Evolutionary conservation across 2,329 filamentous ascomycete species (phyloP), one percentile per base, ranked within the genome.

Genomic region (Cercospora canescens): DNA sequence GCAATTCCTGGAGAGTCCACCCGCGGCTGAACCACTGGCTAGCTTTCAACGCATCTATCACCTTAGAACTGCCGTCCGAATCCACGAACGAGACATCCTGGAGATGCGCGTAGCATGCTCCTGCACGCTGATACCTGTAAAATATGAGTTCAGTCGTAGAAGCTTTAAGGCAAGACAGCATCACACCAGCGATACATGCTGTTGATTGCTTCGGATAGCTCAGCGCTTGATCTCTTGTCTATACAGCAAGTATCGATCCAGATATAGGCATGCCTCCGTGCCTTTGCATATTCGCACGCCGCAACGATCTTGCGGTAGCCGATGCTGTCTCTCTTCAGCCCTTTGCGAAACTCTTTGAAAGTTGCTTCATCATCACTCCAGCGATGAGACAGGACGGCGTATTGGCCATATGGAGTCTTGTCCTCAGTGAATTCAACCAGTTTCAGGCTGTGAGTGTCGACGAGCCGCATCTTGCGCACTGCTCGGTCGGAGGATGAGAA

Each of bases 1-100:
- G 62, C 14, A 73, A 57, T 28, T 71, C 69, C 52, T 71, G 71
- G n/a, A 73, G 61, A 12, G 71, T 73, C 71, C 70, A 74, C n/a
- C 71, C 72, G 24, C 68, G 50, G 24, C 8, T 57, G 55, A 64
- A 58, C 39, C 55, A 59, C 9, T 48, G 21, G 3, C 30, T 34
- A 12, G 28, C 45, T 2, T 30, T 52, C 14, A 62, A 21, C 18
- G 24, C 16, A n/a, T 62, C 45, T 1, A 54, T 6, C 2, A 55
- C 26, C 6, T 14, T 16, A 3, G n/a, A 3, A 11, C 30, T 21
- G 9, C 26, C 34, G 9, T 11, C 14, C 1, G 7, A 3, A 1
- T 18, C 18, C 14, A 11, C 6, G 3, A 34, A 32, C 1, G 14
- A 8, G 52, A 68, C 60, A 30, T 67, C 63, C 7, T 39, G n/a